Evolutionary conservation across 805 yeast species (phyloP).

Genomic region (Myxozyma lipomycoides): DNA sequence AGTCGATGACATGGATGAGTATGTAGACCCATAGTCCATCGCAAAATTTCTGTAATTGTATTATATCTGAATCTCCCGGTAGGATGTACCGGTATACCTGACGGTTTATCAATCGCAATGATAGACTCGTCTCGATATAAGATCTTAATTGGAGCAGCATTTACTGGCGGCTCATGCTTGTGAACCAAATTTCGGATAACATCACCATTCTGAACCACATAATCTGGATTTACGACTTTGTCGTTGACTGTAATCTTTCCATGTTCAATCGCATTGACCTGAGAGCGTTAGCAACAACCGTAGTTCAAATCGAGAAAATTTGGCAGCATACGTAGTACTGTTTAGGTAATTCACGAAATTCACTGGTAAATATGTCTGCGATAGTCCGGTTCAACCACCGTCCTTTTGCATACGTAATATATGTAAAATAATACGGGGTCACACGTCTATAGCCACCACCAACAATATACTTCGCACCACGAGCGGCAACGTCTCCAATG

Average conservation of each 20-base stretch:
- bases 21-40: conserved; percentile 58
- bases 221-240: conserved; percentile 57
- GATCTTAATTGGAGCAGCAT: conserved; percentile 51
- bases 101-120: conserved; percentile 85
- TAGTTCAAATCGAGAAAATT: background rate
- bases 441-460: conserved; percentile 54
- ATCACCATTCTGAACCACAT: conserved; percentile 76
- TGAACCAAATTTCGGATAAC: conserved; percentile 73
- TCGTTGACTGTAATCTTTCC: conserved; percentile 79
- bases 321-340: conserved; percentile 49
- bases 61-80: conserved; percentile 80
- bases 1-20: conserved; percentile 88
- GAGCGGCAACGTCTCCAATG: conserved; percentile 35
- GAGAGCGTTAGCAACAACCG: background rate
- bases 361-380: conserved; percentile 74
- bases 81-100: conserved; percentile 95
- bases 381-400: conserved; percentile 87
- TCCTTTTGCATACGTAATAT: conserved; percentile 82
- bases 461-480: conserved; percentile 38
- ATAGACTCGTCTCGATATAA: conserved; percentile 71
- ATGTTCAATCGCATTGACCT: conserved; percentile 52
- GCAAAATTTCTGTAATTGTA: conserved; percentile 71
- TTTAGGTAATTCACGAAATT: conserved; percentile 75
- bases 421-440: conserved; percentile 82
- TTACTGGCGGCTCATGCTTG: conserved; percentile 89